These are phyloP conservation scores for Cercospora sojina DNA, from an alignment of 2,329 filamentous ascomycete species.

Conservation along the genomic window DNA sequence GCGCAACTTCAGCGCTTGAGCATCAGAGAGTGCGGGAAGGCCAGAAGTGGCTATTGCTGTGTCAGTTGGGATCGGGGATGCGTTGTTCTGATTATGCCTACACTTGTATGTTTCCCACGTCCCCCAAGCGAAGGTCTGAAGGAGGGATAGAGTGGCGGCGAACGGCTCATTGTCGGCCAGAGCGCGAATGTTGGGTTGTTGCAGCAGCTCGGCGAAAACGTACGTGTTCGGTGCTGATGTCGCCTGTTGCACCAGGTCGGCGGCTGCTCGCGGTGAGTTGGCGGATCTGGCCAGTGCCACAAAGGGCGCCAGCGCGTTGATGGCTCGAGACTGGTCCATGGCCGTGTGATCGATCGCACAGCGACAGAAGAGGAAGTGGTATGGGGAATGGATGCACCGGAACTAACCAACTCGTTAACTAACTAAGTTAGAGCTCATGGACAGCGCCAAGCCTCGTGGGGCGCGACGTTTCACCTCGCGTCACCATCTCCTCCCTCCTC, in stretches of 20 bases:
- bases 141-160: constrained; percentile 63
- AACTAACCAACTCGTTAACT: too few species aligned
- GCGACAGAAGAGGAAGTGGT: neutral
- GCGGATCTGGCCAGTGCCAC: constrained; percentile 83
- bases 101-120: constrained; percentile 77
- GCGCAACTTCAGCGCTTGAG: constrained; percentile 80
- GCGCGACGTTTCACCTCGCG: neutral
- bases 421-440: neutral
- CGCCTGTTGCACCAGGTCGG: constrained; percentile 81
- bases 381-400: neutral
- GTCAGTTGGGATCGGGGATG: constrained; percentile 16
- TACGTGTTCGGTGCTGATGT: constrained; percentile 88
- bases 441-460: neutral
- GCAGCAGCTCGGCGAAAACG: constrained; percentile 90
- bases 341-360: neutral
- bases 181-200: constrained; percentile 73
- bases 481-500: neutral
- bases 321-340: constrained; percentile 69
- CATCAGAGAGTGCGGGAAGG: constrained; percentile 69
- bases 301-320: constrained; percentile 74
- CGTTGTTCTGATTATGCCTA: constrained; percentile 34
- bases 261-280: constrained; percentile 76
- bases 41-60: constrained; percentile 43
- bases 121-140: constrained; percentile 90
- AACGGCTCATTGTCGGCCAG: constrained; percentile 66